Evolutionary conservation across 2,329 filamentous ascomycete species (phyloP).

Genomic region (Cercospora brassicicola): DNA sequence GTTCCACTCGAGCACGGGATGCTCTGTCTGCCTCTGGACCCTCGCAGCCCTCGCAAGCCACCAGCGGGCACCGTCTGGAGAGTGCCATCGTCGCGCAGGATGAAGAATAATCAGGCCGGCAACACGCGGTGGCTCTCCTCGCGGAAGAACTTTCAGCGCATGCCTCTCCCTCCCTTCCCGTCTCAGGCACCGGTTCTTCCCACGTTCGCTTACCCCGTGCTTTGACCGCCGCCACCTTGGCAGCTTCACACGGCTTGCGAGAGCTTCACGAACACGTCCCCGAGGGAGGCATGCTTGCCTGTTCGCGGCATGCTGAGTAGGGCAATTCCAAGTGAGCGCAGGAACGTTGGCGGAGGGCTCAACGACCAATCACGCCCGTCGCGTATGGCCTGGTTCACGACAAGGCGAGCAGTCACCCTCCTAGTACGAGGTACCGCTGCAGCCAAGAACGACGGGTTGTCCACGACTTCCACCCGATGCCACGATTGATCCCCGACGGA

Average conservation of each 20-base stretch:
- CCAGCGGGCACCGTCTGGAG: not conserved
- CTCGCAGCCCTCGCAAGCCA: not conserved
- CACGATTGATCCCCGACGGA: not conserved
- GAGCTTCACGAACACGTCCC: not conserved
- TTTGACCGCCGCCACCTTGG: not conserved
- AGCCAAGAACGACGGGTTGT: not conserved
- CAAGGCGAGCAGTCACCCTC: not conserved
- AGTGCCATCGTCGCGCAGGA: not conserved
- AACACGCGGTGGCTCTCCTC: not conserved
- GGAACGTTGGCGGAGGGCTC: not conserved
- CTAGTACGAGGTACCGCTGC: not conserved
- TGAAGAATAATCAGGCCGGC: not conserved
- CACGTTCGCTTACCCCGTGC: not conserved
- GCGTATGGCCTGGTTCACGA: not conserved
- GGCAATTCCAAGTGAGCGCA: not conserved
- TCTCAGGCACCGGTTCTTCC: not conserved
- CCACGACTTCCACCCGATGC: not conserved
- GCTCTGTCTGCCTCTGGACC: not conserved
- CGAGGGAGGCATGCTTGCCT: not conserved
- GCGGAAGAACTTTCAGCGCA: not conserved
- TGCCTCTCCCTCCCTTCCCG: not conserved
- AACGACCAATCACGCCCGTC: not conserved
- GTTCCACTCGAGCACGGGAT: not conserved
- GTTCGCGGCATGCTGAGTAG: not conserved
- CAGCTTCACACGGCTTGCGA: not conserved